Conservation (phyloP, 164 flowering plant genomes). For the Umbellularia californica region DNA sequence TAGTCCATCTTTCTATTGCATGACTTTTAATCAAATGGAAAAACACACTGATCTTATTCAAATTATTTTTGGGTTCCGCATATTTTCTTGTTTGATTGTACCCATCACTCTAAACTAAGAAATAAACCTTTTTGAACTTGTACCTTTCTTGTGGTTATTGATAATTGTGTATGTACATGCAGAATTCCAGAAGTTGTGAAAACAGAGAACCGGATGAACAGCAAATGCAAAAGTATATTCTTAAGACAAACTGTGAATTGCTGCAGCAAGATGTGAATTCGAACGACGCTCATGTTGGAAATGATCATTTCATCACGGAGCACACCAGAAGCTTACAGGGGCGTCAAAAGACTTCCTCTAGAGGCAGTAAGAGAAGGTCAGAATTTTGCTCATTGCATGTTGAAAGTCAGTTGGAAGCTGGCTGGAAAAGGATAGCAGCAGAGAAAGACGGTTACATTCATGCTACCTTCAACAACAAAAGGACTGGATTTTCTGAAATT, state of each 20-base stretch:
- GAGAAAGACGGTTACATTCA: conserved; percentile 26
- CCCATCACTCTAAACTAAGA: too few relatives aligned
- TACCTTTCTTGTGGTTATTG: too few relatives aligned
- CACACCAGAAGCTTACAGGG: conserved; percentile 17
- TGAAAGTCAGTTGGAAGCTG: conserved; percentile 22
- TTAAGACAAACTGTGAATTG: conserved; percentile 10
- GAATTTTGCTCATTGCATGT: conserved; percentile 19
- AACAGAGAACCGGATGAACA: conserved; percentile 10
- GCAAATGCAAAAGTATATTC: not conserved
- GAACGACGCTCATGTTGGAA: conserved; percentile 15
- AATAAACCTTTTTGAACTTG: too few relatives aligned
- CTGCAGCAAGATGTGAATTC: conserved; percentile 13
- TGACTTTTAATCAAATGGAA: too few relatives aligned
- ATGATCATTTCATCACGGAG: conserved; percentile 7
- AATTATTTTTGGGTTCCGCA: too few relatives aligned
- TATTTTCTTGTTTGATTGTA: too few relatives aligned
- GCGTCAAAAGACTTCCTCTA: conserved; percentile 21
- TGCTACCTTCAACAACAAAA: conserved; percentile 40
- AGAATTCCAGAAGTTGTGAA: conserved; percentile 33
- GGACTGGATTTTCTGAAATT: conserved; percentile 35
- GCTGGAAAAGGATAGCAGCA: conserved; percentile 30
- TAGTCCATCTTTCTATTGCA: too few relatives aligned
- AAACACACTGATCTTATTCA: too few relatives aligned
- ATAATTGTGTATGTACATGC: conserved; percentile 6
- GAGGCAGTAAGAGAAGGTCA: conserved; percentile 35